Evolutionary conservation across 176 grass and related monocot species (phyloP), one percentile per base, ranked within the genome.

Genomic region (Ensete ventricosum): DNA sequence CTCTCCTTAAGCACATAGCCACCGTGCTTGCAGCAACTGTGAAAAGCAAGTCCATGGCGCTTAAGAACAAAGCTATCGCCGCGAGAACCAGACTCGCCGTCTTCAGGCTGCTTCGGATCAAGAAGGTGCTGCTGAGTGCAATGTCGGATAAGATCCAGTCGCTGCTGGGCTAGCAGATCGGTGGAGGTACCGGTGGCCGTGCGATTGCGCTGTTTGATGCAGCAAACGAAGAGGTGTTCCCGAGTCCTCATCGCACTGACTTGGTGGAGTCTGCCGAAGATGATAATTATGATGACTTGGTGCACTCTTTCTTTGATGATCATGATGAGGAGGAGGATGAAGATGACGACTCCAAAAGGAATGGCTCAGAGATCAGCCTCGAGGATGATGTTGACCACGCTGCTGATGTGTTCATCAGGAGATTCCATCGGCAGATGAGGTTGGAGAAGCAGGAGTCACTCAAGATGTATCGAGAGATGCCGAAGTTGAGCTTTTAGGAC

Each of bases 401-500:
- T 0, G 83, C 78, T 19, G 83, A 73, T 24, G 53, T 81, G 20
- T 85, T 85, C 65, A 85, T 85, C 60, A 81, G 73, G 78, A 85
- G 72, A 66, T 69, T 81, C 21, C 78, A 69, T 54, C 43, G 70
- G 34, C 83, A 85, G 27, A 81, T 79, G 50, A 66, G 54, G 73
- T 70, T 81, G 69, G 72, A 85, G 71, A 77, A 84, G 62, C 72
- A 77, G 50, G 73, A 81, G 20, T 85, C 66, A 5, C 54, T 85
- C 9, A 49, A 70, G 23, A 80, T 73, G 25, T 73, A 73, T 25
- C 76, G 67, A 52, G 82, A 79, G 16, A 84, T 68, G 49, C 66
- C 57, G 34, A 4, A 43, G 34, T 43, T 43, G 0, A 6, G 34
- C 34, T 43, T 43, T 6, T 43, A 43, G 34, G 34, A 43, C 34